Percentiles rank a stretch among this genome's conserved stretches.
These are phyloP conservation scores for Wickerhamomyces pijperi DNA, from an alignment of 805 yeast species.

Conservation along the genomic window DNA sequence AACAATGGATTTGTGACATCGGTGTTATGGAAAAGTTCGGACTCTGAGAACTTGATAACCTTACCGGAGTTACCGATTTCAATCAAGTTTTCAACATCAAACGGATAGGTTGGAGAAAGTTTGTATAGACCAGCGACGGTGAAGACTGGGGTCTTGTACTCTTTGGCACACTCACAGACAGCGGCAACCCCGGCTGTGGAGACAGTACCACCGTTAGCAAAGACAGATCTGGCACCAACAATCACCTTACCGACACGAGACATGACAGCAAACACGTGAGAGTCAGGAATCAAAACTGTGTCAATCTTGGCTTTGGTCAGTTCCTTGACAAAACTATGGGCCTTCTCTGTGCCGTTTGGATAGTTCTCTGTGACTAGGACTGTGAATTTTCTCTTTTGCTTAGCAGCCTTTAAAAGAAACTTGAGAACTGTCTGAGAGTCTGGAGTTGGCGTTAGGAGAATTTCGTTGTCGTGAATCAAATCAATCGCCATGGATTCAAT, in stretches of 20 bases:
- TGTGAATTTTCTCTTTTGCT: conserved; percentile 81
- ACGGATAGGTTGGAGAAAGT: conserved; percentile 81
- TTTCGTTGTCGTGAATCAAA: conserved; percentile 85
- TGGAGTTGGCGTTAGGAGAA: conserved; percentile 87
- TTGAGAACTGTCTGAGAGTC: conserved; percentile 81
- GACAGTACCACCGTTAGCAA: conserved; percentile 93
- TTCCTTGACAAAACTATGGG: conserved; percentile 71
- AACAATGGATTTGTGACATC: conserved; percentile 80
- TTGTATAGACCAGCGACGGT: conserved; percentile 92
- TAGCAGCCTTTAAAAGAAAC: conserved; percentile 66
- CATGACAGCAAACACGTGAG: conserved; percentile 91
- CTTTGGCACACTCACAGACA: conserved; percentile 93
- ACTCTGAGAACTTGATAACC: conserved; percentile 67
- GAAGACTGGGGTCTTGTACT: conserved; percentile 91
- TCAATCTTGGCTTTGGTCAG: conserved; percentile 81
- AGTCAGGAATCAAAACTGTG: conserved; percentile 84
- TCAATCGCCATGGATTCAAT: conserved; percentile 87
- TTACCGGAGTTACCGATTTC: conserved; percentile 95
- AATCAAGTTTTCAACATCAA: conserved; percentile 66
- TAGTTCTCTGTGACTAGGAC: conserved; percentile 86
- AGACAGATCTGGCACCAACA: conserved; percentile 83
- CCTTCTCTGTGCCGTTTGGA: conserved; percentile 74
- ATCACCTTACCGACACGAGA: conserved; percentile 94
- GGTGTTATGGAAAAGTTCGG: conserved; percentile 56
- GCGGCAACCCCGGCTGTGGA: conserved; percentile 85